Percentiles rank a stretch among this genome's conserved stretches.
Evolutionary conservation across 2,329 filamentous ascomycete species (phyloP).

Genomic region (Ophiognomonia clavigignenti-juglandacearum): DNA sequence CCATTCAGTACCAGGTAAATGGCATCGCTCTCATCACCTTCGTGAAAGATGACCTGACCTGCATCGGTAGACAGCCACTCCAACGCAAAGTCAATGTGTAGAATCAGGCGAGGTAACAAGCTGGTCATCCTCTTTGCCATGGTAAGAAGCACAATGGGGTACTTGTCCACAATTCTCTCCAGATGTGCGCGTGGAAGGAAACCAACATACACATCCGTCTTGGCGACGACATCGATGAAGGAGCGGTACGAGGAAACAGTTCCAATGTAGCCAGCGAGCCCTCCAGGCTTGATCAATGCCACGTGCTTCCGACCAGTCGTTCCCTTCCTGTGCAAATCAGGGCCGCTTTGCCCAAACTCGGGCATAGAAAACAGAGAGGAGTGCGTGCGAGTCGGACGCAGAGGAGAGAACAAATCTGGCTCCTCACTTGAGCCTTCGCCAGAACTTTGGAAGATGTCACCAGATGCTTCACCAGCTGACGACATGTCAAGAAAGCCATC

Average conservation of each 20-base stretch:
- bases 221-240: slow-evolving; percentile 93
- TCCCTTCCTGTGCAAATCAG: slow-evolving; percentile 39
- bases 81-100: slow-evolving; percentile 96
- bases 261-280: slow-evolving; percentile 88
- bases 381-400: slow-evolving; percentile 10
- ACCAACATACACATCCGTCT: slow-evolving; percentile 97
- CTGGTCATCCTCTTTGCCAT: slow-evolving; percentile 94
- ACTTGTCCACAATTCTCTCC: slow-evolving; percentile 87
- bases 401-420: slow-evolving; percentile 21
- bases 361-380: slow-evolving; percentile 24
- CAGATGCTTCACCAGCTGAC: slow-evolving; percentile 55
- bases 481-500: slow-evolving; percentile 96
- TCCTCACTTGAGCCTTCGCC: slow-evolving; percentile 29
- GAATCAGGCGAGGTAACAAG: slow-evolving; percentile 79
- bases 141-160: slow-evolving; percentile 87
- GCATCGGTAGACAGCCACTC: slow-evolving; percentile 98
- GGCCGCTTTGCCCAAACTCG: slow-evolving; percentile 21
- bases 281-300: slow-evolving; percentile 89
- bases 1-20: slow-evolving; percentile 98
- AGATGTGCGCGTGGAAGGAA: slow-evolving; percentile 82
- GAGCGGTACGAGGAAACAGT: slow-evolving; percentile 93
- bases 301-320: slow-evolving; percentile 60
- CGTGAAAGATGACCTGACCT: slow-evolving; percentile 89
- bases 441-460: slow-evolving; percentile 34
- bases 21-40: slow-evolving; percentile 92